A percentile compares a stretch with the other conserved stretches of the same genome.
phyloP scores from a whole-genome alignment of 1,139 yeast genomes.

The Hemisphaericaspora xylofermentans region DNA sequence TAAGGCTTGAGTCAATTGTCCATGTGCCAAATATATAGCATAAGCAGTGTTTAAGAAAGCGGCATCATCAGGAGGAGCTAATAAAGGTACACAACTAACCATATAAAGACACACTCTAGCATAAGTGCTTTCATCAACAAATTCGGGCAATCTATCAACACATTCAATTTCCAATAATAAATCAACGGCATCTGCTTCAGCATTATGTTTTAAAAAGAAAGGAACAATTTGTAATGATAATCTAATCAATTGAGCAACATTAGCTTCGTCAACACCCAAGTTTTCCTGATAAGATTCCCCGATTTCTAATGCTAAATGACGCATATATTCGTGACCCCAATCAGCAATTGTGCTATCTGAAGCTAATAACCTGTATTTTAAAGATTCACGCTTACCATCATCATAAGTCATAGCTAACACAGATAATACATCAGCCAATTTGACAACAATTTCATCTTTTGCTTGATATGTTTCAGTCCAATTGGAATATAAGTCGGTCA shows the following conservation, averaged over 20 bases:
- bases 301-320: conserved; percentile 91
- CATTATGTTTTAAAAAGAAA: conserved; percentile 88
- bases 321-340: conserved; percentile 98
- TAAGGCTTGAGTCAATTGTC: conserved; percentile 85
- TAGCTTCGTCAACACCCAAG: conserved; percentile 54
- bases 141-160: conserved; percentile 77
- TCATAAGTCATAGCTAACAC: conserved; percentile 96
- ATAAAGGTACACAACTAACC: conserved; percentile 91
- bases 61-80: conserved; percentile 93
- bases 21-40: conserved; percentile 75
- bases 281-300: conserved; percentile 80
- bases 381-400: conserved; percentile 76
- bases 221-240: conserved; percentile 83
- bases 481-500: conserved; percentile 62
- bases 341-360: conserved; percentile 59
- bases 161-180: conserved; percentile 84
- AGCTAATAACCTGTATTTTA: conserved; percentile 76
- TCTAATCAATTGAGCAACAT: conserved; percentile 49
- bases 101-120: conserved; percentile 90
- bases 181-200: conserved; percentile 98
- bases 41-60: conserved; percentile 90
- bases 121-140: conserved; percentile 81
- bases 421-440: conserved; percentile 79
- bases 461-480: conserved; percentile 72
- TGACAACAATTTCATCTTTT: conserved; percentile 24